Evolutionary conservation across 306 rosid species (phyloP).

Genomic region (Trichosanthes truncata): DNA sequence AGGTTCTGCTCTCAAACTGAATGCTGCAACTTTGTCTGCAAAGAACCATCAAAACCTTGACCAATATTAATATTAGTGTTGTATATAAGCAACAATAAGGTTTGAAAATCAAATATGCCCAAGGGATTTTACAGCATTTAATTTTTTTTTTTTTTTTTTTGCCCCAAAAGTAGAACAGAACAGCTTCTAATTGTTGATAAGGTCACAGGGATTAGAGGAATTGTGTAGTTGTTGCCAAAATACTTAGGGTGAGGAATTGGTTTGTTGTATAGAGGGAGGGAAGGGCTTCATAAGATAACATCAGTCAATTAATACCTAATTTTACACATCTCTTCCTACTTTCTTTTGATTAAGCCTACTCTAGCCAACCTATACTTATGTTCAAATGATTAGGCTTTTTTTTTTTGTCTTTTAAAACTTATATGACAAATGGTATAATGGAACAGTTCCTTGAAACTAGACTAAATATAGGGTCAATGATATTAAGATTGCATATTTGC

Average conservation of each 20-base stretch:
- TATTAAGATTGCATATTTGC: no score
- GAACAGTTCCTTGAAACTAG: no score
- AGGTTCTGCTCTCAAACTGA: neutral
- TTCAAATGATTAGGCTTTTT: neutral
- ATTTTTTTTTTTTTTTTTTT: neutral
- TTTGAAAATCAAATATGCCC: neutral
- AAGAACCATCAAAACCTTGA: neutral
- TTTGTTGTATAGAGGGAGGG: neutral
- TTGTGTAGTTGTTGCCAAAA: neutral
- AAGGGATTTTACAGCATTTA: neutral
- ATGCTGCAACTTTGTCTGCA: neutral
- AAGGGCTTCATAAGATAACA: neutral
- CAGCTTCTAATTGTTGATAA: neutral
- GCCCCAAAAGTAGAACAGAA: neutral
- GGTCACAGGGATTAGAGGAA: neutral
- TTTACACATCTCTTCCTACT: neutral
- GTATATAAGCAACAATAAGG: conserved; percentile 3
- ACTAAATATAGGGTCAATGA: no score
- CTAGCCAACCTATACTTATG: neutral
- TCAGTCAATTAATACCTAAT: neutral
- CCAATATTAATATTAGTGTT: neutral
- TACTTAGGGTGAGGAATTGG: neutral
- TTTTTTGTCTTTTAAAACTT: no score
- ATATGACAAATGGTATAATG: no score
- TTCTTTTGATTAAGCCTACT: neutral